phyloP scores from a whole-genome alignment of 495 filamentous ascomycete genomes.

The Umbilicaria muhlenbergii region DNA sequence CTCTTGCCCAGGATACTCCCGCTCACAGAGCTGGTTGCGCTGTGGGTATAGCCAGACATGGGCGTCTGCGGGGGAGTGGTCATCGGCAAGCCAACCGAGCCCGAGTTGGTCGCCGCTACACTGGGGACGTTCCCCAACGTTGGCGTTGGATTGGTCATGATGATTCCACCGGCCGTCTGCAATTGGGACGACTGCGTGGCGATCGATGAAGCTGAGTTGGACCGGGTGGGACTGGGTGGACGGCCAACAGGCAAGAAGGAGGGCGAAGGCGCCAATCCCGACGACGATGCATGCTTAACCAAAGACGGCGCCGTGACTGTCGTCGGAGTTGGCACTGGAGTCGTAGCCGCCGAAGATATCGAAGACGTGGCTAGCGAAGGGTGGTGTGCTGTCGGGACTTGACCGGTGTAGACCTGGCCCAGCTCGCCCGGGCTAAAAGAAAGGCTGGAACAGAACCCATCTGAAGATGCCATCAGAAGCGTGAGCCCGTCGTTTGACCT shows the following conservation, averaged over 20 bases:
- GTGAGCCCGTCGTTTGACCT: slow-evolving; percentile 91
- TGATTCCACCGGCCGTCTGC: slow-evolving; percentile 17
- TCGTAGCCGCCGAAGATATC: slow-evolving; percentile 38
- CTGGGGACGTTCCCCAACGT: slow-evolving; percentile 58
- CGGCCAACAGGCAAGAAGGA: slow-evolving; percentile 31
- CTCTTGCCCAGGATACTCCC: slow-evolving; percentile 41
- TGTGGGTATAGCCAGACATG: slow-evolving; percentile 26
- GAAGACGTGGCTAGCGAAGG: slow-evolving; percentile 19
- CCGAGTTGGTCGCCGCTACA: slow-evolving; percentile 53
- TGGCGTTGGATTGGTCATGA: slow-evolving; percentile 64
- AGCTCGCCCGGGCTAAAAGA: slow-evolving; percentile 75
- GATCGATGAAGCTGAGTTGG: slow-evolving; percentile 76
- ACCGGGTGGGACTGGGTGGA: slow-evolving; percentile 62
- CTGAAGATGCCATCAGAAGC: slow-evolving; percentile 87
- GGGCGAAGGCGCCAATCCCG: slow-evolving; percentile 31
- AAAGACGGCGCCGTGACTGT: slow-evolving; percentile 43
- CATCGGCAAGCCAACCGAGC: slow-evolving; percentile 41
- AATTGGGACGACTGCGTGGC: slow-evolving; percentile 39
- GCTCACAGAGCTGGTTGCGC: slow-evolving; percentile 24
- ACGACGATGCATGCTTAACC: slow-evolving; percentile 22
- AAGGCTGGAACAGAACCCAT: slow-evolving; percentile 90
- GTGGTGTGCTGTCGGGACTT: slow-evolving; percentile 36
- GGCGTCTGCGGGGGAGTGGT: slow-evolving; percentile 77
- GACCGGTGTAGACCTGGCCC: slow-evolving; percentile 67
- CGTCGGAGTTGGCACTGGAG: slow-evolving; percentile 50